Evolutionary conservation across 148 eudicot genomes (phyloP).

Genomic region (Pharnaceum exiguum): DNA sequence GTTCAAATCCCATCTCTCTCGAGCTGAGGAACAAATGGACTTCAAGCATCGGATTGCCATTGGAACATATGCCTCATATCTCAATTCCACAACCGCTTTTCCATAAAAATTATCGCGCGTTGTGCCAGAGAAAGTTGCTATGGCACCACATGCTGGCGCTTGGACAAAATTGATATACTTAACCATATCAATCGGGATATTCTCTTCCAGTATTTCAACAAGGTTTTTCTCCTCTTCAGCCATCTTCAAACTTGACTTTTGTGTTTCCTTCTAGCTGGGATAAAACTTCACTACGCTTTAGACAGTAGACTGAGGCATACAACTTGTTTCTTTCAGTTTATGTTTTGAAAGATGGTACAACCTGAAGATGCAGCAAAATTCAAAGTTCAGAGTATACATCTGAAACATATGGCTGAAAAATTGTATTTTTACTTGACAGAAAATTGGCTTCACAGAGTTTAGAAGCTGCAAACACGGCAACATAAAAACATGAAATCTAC

Average conservation of each 20-base stretch:
- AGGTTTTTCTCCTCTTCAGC: constrained; percentile 50
- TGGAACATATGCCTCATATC: constrained; percentile 85
- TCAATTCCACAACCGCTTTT: constrained; percentile 67
- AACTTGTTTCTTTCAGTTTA: background rate
- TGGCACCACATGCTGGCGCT: constrained; percentile 73
- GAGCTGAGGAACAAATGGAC: constrained; percentile 62
- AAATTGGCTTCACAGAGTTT: background rate
- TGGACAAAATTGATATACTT: constrained; percentile 71
- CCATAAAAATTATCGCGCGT: constrained; percentile 84
- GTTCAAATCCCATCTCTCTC: constrained; percentile 57
- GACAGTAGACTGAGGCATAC: background rate
- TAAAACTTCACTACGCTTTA: background rate
- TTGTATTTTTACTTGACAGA: background rate
- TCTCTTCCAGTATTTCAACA: constrained; percentile 69
- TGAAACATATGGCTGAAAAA: background rate
- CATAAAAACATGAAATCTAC: background rate
- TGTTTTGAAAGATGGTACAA: background rate
- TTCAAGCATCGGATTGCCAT: constrained; percentile 77
- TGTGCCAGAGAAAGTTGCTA: constrained; percentile 84
- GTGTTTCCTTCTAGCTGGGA: background rate
- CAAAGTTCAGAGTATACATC: constrained; percentile 3
- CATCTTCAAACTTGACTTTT: constrained; percentile 12
- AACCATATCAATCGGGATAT: constrained; percentile 56
- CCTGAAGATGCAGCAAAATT: constrained; percentile 7
- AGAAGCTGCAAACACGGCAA: background rate